These are phyloP conservation scores for Cyclospora cayetanensis DNA, from an alignment of 169 alveolate genomes.

Conservation along the genomic window DNA sequence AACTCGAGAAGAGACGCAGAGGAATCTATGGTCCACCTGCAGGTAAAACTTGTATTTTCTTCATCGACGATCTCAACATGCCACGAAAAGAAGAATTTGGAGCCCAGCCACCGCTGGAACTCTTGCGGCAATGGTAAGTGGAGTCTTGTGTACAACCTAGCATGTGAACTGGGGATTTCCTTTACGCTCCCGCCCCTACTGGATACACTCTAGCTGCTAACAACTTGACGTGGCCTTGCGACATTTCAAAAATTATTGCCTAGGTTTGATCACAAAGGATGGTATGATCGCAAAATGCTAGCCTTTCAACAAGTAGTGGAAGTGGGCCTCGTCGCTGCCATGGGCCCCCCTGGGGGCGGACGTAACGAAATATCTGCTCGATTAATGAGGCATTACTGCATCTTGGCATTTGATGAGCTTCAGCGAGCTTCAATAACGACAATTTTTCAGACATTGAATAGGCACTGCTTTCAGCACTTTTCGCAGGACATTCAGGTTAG, in stretches of 20 bases:
- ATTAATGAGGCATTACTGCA: conserved; percentile 89
- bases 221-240: too few species aligned
- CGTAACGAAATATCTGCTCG: conserved; percentile 91
- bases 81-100: conserved; percentile 95
- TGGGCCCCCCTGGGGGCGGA: conserved; percentile 96
- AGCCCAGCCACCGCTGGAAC: conserved; percentile 95
- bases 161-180: conserved; percentile 84
- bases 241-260: too few species aligned
- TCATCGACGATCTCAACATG: conserved; percentile 95
- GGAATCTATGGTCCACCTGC: conserved; percentile 93
- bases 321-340: conserved; percentile 87
- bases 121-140: conserved; percentile 92
- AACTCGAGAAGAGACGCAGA: conserved; percentile 87
- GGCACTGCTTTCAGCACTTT: conserved; percentile 82
- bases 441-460: conserved; percentile 87
- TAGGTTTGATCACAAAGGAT: conserved; percentile 82
- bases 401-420: conserved; percentile 87
- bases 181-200: not conserved
- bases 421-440: conserved; percentile 85
- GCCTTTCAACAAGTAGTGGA: conserved; percentile 89
- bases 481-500: conserved; percentile 77
- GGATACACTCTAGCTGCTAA: not conserved
- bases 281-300: conserved; percentile 92
- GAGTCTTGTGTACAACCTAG: conserved; percentile 89
- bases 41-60: conserved; percentile 91